phyloP scores from a whole-genome alignment of 2,329 filamentous ascomycete genomes.

The Penicillium sp. region DNA sequence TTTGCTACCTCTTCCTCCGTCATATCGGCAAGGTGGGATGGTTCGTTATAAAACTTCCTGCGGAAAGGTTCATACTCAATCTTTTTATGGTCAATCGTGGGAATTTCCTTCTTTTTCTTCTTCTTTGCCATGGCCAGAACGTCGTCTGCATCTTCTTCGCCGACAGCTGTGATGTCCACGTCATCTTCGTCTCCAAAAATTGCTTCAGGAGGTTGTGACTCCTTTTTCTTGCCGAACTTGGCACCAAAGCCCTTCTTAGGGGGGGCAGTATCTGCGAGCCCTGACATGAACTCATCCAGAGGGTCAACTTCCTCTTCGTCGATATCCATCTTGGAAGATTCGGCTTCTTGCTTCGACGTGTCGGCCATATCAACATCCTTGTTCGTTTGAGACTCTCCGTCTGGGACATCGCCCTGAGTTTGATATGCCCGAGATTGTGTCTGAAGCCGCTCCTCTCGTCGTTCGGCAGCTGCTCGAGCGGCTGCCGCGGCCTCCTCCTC shows the following conservation, averaged over 20 bases:
- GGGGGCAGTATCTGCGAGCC: conserved; percentile 51
- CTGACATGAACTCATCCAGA: conserved; percentile 94
- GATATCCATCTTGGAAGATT: conserved; percentile 38
- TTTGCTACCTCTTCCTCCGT: conserved; percentile 78
- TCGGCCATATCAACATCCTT: conserved; percentile 47
- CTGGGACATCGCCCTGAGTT: conserved; percentile 25
- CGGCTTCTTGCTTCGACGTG: conserved; percentile 32
- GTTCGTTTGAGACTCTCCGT: conserved; percentile 41
- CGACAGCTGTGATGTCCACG: conserved; percentile 57
- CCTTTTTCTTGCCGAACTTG: conserved; percentile 45
- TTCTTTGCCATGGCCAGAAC: conserved; percentile 59
- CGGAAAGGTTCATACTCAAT: conserved; percentile 78
- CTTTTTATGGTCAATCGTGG: conserved; percentile 78
- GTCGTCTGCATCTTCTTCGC: conserved; percentile 60
- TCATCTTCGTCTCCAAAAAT: conserved; percentile 86
- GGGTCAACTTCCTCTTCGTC: conserved; percentile 70
- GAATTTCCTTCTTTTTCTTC: conserved; percentile 94
- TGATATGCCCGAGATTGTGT: conserved; percentile 34
- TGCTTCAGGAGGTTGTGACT: conserved; percentile 67
- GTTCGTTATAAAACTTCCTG: conserved; percentile 93
- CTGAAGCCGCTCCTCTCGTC: conserved; percentile 65
- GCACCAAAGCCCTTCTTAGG: conserved; percentile 37
- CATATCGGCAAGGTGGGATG: conserved; percentile 74
- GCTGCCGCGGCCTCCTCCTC: conserved; percentile 87
- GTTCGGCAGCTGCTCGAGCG: conserved; percentile 77